Conservation (phyloP, 139 green algal species). For the Chlorella sp. region DNA sequence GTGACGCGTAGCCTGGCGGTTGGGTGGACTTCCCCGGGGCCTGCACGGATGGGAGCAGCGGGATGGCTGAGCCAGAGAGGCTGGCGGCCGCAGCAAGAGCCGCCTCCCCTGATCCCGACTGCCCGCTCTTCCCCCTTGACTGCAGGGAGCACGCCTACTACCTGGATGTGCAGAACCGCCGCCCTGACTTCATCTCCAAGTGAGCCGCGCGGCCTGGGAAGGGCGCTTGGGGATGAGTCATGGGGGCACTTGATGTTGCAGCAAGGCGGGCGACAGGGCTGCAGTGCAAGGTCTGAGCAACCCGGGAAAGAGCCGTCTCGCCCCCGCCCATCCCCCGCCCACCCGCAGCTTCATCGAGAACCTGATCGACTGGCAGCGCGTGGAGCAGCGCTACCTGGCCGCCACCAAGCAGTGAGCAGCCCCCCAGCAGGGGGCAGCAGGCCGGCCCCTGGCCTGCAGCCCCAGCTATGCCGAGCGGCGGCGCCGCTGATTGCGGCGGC, state of each 20-base stretch:
- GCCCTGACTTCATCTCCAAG: slow-evolving; percentile 82
- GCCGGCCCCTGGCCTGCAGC: too few species aligned
- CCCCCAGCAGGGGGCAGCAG: not conserved
- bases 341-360: slow-evolving; percentile 75
- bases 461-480: too few species aligned
- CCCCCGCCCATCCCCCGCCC: not conserved
- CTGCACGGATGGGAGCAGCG: too few species aligned
- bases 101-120: not conserved
- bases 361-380: slow-evolving; percentile 87
- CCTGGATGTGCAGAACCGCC: slow-evolving; percentile 61
- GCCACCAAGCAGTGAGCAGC: slow-evolving; percentile 40
- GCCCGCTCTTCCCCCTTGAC: too few species aligned
- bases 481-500: too few species aligned
- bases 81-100: too few species aligned
- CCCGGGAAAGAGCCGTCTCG: too few species aligned
- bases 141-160: slow-evolving; percentile 28
- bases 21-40: not conserved
- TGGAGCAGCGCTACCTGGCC: slow-evolving; percentile 47
- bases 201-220: not conserved
- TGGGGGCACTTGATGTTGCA: too few species aligned
- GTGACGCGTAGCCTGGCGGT: not conserved
- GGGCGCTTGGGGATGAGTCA: too few species aligned
- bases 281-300: too few species aligned
- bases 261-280: too few species aligned
- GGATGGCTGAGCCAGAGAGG: too few species aligned